phyloP scores from a whole-genome alignment of 2,329 filamentous ascomycete genomes.

The Arthrocladium fulminans region DNA sequence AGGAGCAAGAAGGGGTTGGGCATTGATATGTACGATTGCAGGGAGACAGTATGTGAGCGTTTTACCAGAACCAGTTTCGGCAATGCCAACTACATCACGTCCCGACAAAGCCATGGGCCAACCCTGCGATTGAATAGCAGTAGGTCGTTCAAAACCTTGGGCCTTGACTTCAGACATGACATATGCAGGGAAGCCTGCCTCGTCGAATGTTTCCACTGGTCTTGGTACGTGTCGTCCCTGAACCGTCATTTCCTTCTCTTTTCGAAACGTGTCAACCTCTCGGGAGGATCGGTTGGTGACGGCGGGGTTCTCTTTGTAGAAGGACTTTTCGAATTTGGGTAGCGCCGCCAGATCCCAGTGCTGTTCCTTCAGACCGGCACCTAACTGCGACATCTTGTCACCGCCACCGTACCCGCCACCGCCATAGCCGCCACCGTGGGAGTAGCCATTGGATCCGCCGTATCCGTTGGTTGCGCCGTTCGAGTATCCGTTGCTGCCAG shows the following conservation, averaged over 20 bases:
- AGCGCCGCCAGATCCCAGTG: conserved; percentile 71
- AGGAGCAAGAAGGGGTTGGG: conserved; percentile 87
- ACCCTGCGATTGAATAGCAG: conserved; percentile 93
- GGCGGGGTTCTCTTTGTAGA: conserved; percentile 90
- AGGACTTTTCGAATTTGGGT: conserved; percentile 98
- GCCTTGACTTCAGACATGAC: conserved; percentile 98
- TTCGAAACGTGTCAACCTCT: conserved; percentile 83
- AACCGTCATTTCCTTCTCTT: conserved; percentile 74
- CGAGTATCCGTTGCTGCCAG: conserved; percentile 39
- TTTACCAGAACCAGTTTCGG: conserved; percentile 98
- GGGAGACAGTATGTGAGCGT: conserved; percentile 96
- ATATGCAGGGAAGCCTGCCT: conserved; percentile 92
- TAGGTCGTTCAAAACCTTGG: conserved; percentile 87
- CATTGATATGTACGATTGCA: conserved; percentile 98
- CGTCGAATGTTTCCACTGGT: conserved; percentile 93
- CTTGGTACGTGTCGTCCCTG: conserved; percentile 74
- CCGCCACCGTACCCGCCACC: conserved; percentile 51
- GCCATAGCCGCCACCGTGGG: conserved; percentile 28
- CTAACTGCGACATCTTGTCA: conserved; percentile 90
- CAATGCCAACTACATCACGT: conserved; percentile 97
- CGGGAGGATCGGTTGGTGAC: conserved; percentile 64
- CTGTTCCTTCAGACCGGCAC: conserved; percentile 77
- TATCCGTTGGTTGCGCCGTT: conserved; percentile 35
- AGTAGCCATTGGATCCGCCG: conserved; percentile 46
- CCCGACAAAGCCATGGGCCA: conserved; percentile 99